These are phyloP conservation scores for Tardiomyces blankii DNA, from an alignment of 1,139 yeast species.

Conservation along the genomic window DNA sequence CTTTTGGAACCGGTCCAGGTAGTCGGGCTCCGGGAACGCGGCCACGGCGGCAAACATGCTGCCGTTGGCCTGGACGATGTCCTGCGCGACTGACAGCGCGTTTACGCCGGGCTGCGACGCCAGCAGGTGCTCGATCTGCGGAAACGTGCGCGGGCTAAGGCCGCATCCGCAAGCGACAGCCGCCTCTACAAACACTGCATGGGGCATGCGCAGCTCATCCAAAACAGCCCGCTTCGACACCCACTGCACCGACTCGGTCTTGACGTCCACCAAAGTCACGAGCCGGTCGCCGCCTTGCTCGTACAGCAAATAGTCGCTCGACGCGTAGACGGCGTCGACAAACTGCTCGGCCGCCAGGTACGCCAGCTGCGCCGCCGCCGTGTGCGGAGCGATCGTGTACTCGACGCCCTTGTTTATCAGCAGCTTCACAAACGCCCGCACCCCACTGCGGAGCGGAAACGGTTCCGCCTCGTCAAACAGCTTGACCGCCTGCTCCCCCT, in stretches of 20 bases:
- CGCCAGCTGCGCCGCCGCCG: conserved; percentile 71
- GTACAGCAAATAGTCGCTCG: conserved; percentile 64
- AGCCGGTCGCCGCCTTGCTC: conserved; percentile 52
- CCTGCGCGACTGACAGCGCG: conserved; percentile 30
- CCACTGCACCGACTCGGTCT: conserved; percentile 51
- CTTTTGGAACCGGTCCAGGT: conserved; percentile 34
- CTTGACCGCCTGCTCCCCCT: neutral
- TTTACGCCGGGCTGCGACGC: conserved; percentile 26
- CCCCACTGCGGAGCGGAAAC: neutral
- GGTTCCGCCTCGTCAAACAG: neutral
- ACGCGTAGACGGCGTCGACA: conserved; percentile 74
- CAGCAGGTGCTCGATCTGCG: conserved; percentile 25
- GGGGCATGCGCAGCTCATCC: conserved; percentile 44
- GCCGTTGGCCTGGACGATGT: conserved; percentile 34
- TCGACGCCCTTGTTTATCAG: conserved; percentile 49
- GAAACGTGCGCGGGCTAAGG: conserved; percentile 59
- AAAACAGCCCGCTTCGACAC: conserved; percentile 51
- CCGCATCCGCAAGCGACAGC: conserved; percentile 71
- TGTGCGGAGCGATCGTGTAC: conserved; percentile 73
- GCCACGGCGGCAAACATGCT: conserved; percentile 33
- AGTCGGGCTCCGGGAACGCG: conserved; percentile 12
- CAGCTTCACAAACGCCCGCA: conserved; percentile 16
- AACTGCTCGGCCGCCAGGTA: conserved; percentile 44
- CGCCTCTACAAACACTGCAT: conserved; percentile 63
- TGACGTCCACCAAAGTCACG: conserved; percentile 61